Conservation (phyloP, 2,329 filamentous ascomycete genomes). For the Penicillium sp. region DNA sequence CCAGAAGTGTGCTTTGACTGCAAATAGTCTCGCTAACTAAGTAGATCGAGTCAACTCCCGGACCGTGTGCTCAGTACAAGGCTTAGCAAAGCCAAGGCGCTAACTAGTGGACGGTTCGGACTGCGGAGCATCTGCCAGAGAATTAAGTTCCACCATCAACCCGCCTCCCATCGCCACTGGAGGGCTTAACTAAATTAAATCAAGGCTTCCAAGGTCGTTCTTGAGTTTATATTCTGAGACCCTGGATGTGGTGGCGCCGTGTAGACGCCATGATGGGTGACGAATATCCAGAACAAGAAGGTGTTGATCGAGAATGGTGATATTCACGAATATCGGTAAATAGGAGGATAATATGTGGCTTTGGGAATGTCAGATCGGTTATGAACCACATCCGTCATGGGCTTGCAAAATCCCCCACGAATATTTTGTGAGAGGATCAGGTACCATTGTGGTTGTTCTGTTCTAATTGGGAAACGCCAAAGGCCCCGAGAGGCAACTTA, state of each 20-base stretch:
- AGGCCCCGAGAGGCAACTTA: background rate
- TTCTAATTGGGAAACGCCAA: background rate
- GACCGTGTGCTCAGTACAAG: background rate
- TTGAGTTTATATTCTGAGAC: background rate
- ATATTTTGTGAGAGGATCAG: background rate
- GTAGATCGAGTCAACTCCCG: background rate
- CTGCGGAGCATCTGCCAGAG: background rate
- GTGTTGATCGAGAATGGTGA: background rate
- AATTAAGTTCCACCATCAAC: conserved; percentile 2
- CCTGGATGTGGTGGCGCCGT: background rate
- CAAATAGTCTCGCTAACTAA: too few species aligned
- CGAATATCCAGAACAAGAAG: background rate
- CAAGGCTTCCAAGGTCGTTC: background rate
- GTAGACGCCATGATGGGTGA: background rate
- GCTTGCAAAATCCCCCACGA: background rate
- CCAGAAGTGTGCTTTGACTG: background rate
- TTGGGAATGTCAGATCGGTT: background rate
- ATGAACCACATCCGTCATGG: background rate
- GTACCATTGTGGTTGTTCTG: background rate
- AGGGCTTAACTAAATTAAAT: background rate
- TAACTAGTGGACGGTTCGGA: background rate
- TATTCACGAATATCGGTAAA: background rate
- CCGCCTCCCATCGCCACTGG: background rate
- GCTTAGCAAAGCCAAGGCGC: background rate
- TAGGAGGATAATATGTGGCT: background rate